Evolutionary conservation across 768 basidiomycete genomes (phyloP).

Genomic region (Russula emetica): DNA sequence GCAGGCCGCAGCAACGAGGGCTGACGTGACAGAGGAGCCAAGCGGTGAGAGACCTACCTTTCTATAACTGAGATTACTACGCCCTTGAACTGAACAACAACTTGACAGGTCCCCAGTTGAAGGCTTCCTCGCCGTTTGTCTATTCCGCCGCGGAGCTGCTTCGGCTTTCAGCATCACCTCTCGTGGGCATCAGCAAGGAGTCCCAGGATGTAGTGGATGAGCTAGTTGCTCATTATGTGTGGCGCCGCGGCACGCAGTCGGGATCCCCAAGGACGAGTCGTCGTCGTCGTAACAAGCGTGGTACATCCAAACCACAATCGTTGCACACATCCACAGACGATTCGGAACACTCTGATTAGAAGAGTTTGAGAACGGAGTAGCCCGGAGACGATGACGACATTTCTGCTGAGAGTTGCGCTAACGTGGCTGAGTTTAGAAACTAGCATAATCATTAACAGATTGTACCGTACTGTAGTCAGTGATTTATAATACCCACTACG

Average conservation of each 20-base stretch:
- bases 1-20: neutral
- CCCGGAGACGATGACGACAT: too few relatives aligned
- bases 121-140: neutral
- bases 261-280: neutral
- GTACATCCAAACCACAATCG: neutral
- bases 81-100: neutral
- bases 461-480: too few relatives aligned
- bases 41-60: neutral
- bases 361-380: too few relatives aligned
- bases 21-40: neutral
- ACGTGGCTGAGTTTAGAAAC: too few relatives aligned
- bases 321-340: slow-evolving; percentile 12
- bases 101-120: neutral
- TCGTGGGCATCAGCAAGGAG: slow-evolving; percentile 20
- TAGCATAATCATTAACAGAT: too few relatives aligned
- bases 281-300: neutral
- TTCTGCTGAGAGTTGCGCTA: too few relatives aligned
- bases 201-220: slow-evolving; percentile 21
- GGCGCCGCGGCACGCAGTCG: slow-evolving; percentile 24
- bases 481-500: too few relatives aligned
- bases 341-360: slow-evolving; percentile 9
- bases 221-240: slow-evolving; percentile 26
- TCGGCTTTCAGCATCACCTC: slow-evolving; percentile 24
- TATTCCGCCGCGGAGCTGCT: slow-evolving; percentile 22
- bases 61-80: neutral